phyloP scores from a whole-genome alignment of 1,284 basidiomycete genomes.

The Ceratobasidium theobromae region DNA sequence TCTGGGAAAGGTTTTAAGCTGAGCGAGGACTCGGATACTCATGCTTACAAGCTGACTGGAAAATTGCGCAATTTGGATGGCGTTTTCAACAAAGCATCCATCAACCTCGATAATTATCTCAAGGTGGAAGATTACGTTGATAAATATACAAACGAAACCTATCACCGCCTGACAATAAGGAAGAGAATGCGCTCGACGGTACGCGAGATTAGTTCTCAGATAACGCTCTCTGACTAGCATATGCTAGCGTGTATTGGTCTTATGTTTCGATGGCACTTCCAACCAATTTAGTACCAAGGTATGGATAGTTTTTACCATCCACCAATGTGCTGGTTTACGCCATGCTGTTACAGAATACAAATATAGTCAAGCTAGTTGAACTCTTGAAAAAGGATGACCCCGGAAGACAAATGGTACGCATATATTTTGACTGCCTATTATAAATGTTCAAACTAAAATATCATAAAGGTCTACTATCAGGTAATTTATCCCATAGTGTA shows the following conservation, averaged over 20 bases:
- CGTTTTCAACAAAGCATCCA: neutral
- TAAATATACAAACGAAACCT: neutral
- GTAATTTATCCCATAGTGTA: neutral
- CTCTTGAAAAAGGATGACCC: conserved; percentile 30
- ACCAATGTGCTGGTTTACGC: neutral
- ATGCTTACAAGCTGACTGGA: neutral
- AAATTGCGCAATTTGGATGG: neutral
- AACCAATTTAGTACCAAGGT: conserved; percentile 30
- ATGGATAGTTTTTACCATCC: neutral
- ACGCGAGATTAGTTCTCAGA: neutral
- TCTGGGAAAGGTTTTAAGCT: neutral
- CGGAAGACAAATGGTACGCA: conserved; percentile 26
- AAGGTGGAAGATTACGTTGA: conserved; percentile 6
- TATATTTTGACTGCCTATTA: too few species aligned
- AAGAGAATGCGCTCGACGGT: neutral
- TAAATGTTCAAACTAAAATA: neutral
- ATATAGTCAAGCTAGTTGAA: conserved; percentile 10
- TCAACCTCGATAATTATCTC: neutral
- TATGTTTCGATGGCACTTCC: conserved; percentile 37
- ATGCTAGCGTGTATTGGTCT: conserved; percentile 32
- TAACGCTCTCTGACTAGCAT: too few species aligned
- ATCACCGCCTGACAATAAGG: neutral
- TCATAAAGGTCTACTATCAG: conserved; percentile 1
- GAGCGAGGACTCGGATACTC: neutral
- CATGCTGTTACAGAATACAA: neutral